Percentiles rank a stretch among this genome's conserved stretches.
Conservation (phyloP, 2,329 filamentous ascomycete species). For the Fusarium sp. region DNA sequence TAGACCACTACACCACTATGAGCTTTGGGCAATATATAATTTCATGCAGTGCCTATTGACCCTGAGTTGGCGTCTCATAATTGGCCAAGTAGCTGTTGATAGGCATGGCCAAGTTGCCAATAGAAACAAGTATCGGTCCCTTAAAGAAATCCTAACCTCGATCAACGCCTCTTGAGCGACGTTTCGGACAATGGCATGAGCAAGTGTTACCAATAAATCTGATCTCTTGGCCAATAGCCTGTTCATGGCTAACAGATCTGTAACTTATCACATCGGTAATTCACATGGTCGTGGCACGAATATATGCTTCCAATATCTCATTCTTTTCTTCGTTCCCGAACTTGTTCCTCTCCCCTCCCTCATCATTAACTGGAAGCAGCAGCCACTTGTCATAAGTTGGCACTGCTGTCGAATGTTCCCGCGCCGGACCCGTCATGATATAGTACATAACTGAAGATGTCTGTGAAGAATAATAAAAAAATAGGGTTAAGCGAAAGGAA, state of each 20-base stretch:
- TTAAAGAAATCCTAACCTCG: neutral
- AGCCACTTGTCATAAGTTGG: constrained; percentile 3
- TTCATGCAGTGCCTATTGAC: neutral
- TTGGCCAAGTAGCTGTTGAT: too few species aligned
- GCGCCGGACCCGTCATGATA: constrained; percentile 31
- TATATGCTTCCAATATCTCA: constrained; percentile 9
- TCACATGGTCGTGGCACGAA: neutral
- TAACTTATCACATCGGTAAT: neutral
- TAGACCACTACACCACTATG: neutral
- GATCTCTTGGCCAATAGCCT: neutral
- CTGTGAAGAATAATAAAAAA: constrained; percentile 5
- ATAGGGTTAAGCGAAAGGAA: constrained; percentile 21
- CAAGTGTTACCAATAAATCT: neutral
- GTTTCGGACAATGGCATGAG: neutral
- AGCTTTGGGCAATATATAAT: neutral
- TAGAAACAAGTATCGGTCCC: neutral
- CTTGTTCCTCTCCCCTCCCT: constrained; percentile 8
- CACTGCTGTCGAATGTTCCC: constrained; percentile 10
- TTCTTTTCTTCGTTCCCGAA: constrained; percentile 28
- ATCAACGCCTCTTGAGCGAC: neutral
- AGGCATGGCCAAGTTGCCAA: neutral
- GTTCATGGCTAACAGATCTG: neutral
- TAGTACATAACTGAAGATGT: constrained; percentile 29
- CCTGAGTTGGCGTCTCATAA: neutral
- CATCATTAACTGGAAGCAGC: constrained; percentile 31